Base-by-base conservation (phyloP, 768 basidiomycete species). In the Lentinus tigrinus region DNA sequence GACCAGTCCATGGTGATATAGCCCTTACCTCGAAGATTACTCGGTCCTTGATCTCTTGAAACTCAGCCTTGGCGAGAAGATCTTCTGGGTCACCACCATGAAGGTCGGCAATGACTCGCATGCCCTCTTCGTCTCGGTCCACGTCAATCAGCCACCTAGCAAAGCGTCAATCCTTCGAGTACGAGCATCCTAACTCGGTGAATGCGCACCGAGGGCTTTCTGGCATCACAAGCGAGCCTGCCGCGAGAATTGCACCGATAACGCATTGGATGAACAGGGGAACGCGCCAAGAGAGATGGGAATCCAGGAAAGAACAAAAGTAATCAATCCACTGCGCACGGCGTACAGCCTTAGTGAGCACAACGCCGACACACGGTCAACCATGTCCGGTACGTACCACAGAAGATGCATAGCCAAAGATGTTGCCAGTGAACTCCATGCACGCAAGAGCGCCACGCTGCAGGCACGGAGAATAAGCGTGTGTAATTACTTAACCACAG, bases 341-440 rank as follows among this genome's bases (percentile, higher is more conserved):
- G 57, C 31, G 37, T 14, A 27, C 19, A 43, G 31, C 27, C 2
- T 38, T 5, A 47, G 4, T 48, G n/a, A 26, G 49, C 38, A 34
- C 19, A n/a, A n/a, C n/a, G n/a, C n/a, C 44, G 27, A 3, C 9
- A 58, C 27, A 49, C 11, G 47, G 14, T 31, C 34, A 28, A 38
- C 44, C 4, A 39, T 52, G 28, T 40, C 36, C 21, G 13, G 37
- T 37, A 77, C 91, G 60, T 76, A 94, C 93, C 63, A 96, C 93
- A 17, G 91, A 94, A 48, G 84, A 82, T 10, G 93, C 88, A 70
- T 98, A 98, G 51, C 95, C 95, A 46, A 92, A 75, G 65, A 97
- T 87, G 68, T 96, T 96, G 61, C 89, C 88, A 3, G 95, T 95
- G 69, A 97, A 97, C 67, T 97, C 95, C 83, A 97, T 93, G 67